A percentile compares a stretch with the other conserved stretches of the same genome.
Evolutionary conservation across 495 filamentous ascomycete genomes (phyloP).

Genomic region (Podospora tetraspora): DNA sequence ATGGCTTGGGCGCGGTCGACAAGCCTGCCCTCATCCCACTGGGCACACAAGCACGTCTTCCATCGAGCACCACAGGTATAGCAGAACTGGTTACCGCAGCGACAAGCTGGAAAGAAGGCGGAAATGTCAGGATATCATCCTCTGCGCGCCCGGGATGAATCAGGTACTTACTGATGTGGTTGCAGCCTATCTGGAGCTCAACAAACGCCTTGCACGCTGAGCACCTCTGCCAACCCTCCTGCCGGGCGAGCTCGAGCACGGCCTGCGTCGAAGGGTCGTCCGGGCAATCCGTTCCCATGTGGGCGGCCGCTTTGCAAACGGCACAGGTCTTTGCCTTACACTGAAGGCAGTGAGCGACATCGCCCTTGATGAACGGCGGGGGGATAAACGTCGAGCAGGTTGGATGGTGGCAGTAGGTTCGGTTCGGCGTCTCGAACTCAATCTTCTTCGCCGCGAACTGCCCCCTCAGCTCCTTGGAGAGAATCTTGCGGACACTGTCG

Average conservation of each 20-base stretch:
- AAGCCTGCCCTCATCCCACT: conserved; percentile 16
- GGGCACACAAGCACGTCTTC: conserved; percentile 45
- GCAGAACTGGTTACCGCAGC: conserved; percentile 53
- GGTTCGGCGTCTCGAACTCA: conserved; percentile 42
- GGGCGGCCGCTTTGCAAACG: conserved; percentile 41
- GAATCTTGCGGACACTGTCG: conserved; percentile 24
- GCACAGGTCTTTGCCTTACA: conserved; percentile 42
- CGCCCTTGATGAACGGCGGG: conserved; percentile 23
- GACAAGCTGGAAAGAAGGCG: conserved; percentile 31
- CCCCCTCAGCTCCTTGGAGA: conserved; percentile 26
- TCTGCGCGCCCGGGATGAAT: background rate
- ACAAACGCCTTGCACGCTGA: conserved; percentile 35
- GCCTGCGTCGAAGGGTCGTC: conserved; percentile 33
- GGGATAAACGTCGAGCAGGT: conserved; percentile 45
- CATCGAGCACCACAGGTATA: conserved; percentile 50
- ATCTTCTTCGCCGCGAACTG: conserved; percentile 36
- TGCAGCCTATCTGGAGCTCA: conserved; percentile 41
- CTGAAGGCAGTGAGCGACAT: conserved; percentile 36
- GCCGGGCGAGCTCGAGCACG: conserved; percentile 30
- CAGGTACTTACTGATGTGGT: conserved; percentile 38
- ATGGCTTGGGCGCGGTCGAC: conserved; percentile 5
- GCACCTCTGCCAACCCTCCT: conserved; percentile 43
- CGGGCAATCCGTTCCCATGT: conserved; percentile 38
- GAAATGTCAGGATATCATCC: background rate
- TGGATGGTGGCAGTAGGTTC: conserved; percentile 44